Base-by-base conservation (phyloP, 2,329 filamentous ascomycete genomes). In the Trichoderma semiorbis region DNA sequence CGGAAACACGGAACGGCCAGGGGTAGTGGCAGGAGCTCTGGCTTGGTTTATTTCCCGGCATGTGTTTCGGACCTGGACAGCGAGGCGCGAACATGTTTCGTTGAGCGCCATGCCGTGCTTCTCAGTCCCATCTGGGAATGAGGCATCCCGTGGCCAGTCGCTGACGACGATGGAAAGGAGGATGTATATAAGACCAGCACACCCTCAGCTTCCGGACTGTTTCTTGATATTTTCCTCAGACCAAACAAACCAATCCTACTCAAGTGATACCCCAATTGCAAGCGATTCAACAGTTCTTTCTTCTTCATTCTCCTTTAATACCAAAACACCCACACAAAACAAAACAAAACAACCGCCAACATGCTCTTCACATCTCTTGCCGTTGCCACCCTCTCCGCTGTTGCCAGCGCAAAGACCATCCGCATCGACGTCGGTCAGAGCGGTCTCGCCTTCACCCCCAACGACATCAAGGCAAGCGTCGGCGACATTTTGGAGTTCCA, bases 401-500 rank as follows among this genome's bases (percentile, higher is more conserved):
- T 67, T n/a, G 76, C 75, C 39, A 73, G 70, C 55, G 77, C 78
- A 61, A 78, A 75, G 71, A 78, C 73, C 32, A 75, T 78, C 74
- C 63, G 79, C 21, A 77, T 87, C 69, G 79, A 83, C 73, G 84
- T 85, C 28, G 83, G 84, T 73, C 80, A 83, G 72, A 79, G 81
- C 50, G 82, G 81, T 7, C 74, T 86, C 39, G 78, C 73, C 28
- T 88, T 86, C 78, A 78, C 26, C 14, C 74, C 74, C 47, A 47
- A 88, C 80, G 84, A 83, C 58, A 84, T 83, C 8, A 72, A 66
- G 55, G 86, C 85, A 11, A 77, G 78, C 7, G 73, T 81, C 6
- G 86, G 85, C 69, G 84, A 86, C 72, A 74, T 84, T 3, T 76
- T 88, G 67, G 85, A 87, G 78, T 88, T 83, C 79, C 83, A 85